phyloP scores from a whole-genome alignment of 2,329 filamentous ascomycete genomes.

The Venturia carpophila region DNA sequence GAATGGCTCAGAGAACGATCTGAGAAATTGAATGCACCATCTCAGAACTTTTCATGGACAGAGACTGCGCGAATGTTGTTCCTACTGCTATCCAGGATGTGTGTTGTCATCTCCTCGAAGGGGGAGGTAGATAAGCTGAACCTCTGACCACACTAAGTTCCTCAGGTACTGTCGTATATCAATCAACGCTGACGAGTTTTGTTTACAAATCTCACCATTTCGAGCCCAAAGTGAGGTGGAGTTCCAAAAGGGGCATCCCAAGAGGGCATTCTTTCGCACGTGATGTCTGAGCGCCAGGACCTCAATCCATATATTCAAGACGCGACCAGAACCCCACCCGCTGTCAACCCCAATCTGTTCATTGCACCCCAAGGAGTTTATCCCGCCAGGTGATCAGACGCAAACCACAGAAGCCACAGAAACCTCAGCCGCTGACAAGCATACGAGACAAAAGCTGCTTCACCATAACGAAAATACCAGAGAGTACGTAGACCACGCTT shows the following conservation, averaged over 20 bases:
- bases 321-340: not conserved
- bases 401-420: not conserved
- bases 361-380: not conserved
- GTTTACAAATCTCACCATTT: not conserved
- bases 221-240: not conserved
- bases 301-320: not conserved
- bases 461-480: not conserved
- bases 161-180: too few species aligned
- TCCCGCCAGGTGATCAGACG: not conserved
- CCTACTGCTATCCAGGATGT: too few species aligned
- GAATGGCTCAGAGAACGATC: not conserved
- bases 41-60: not conserved
- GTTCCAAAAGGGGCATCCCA: not conserved
- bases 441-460: not conserved
- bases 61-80: not conserved
- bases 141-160: too few species aligned
- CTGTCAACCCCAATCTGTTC: not conserved
- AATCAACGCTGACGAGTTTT: not conserved
- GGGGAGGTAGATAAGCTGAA: too few species aligned
- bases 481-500: not conserved
- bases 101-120: too few species aligned
- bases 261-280: not conserved
- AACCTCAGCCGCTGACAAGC: not conserved
- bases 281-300: not conserved
- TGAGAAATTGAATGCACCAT: not conserved